Evolutionary conservation across 1,284 basidiomycete species (phyloP), one percentile per base, ranked within the genome.

Genomic region (Puccinia triticina): DNA sequence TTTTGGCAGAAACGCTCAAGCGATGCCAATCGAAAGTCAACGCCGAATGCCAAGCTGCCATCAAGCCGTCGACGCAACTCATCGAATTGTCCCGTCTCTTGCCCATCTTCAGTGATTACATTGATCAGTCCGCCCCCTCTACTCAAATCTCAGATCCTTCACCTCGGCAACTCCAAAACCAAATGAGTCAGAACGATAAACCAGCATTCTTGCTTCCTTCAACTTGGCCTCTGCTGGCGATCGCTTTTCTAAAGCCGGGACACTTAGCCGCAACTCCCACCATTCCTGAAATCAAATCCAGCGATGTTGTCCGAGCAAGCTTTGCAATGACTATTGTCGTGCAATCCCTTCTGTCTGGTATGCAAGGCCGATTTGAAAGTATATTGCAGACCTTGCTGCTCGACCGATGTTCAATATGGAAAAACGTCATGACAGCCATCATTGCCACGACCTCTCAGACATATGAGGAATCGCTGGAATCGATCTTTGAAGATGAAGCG

Each of bases 221-320:
- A 23, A 82, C 80, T 18, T 82, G 80, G 80, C 80, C 73, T 2
- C 43, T 76, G 29, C 46, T 82, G n/a, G 61, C 80, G 26, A 67
- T 82, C n/a, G 75, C 71, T 43, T 82, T 64, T 82, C 61, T 82
- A 10, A 82, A 55, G 2, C 43, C 61, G 40, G 48, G 23, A 40
- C 72, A 82, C 64, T 26, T 82, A 12, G 66, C 37, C 21, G 76
- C 73, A 23, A 21, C 57, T 14, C 4, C 53, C 21, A n/a, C 40
- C 61, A 67, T 12, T 46, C 40, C 21, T 11, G 23, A 66, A 72
- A 57, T 48, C 32, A 34, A 34, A 55, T 29, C 53, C 1, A 69
- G 21, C n/a, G 59, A 64, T 14, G 37, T 82, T 37, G 43, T 67
- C 29, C n/a, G 80, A 69, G 59, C 80, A 37, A 81, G 67, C 29